Base-by-base conservation (phyloP, 2,329 filamentous ascomycete genomes). In the Xylaria sp. region DNA sequence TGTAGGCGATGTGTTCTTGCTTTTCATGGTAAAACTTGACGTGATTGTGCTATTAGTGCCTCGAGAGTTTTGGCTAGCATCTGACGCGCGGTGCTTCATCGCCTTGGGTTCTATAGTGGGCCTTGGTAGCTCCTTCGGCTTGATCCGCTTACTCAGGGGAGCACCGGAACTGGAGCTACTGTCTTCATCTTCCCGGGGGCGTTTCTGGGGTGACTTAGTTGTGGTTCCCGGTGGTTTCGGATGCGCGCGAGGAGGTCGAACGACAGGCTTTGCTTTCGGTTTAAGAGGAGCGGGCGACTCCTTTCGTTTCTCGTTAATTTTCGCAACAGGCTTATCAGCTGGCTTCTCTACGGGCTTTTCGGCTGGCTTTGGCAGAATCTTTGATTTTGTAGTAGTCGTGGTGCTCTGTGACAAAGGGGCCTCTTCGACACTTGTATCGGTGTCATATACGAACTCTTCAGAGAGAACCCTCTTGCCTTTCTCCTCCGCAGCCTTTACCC, bases 141-240 rank as follows among this genome's bases (percentile, higher is more conserved):
- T 86, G 67, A 83, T 77, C n/a, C 84, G 81, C 75, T 87, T 87
- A 70, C 80, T 83, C 11, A 87, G 75, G 2, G 85, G 85, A 11
- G 82, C 84, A 14, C 83, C 83, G 0, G 85, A 87, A 73, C 85
- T 87, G 2, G 85, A 87, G 69, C 84, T 86, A 60, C 84, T 85
- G 66, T 86, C 84, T 14, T 82, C 79, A 5, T 83, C 80, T 45
- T 80, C 84, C 1, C 84, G 82, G 2, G 79, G 71, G 35, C 86
- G 83, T 75, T 89, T 89, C 28, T 76, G 72, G 19, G 78, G 72
- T 19, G 78, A 69, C 61, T 72, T 74, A 12, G 77, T 72, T 47
- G 78, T 47, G 5, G 52, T n/a, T 23, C 23, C 52, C 57, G 72
- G 73, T 28, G 74, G 68, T 63, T 73, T 76, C 11, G 63, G 54